These are phyloP conservation scores for Aspergillus sojae DNA, from an alignment of 2,329 filamentous ascomycete genomes.

Conservation along the genomic window DNA sequence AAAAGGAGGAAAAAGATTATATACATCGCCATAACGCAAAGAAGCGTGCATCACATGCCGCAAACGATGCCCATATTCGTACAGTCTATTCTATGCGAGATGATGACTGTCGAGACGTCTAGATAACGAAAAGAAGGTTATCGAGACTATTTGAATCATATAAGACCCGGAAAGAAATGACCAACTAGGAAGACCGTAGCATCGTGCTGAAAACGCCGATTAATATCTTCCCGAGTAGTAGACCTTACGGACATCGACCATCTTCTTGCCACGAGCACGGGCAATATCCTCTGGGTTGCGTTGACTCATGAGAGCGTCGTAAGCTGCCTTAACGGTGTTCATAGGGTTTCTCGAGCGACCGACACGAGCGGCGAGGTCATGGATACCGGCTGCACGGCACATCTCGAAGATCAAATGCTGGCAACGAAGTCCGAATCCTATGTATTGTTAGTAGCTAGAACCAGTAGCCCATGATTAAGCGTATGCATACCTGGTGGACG, in stretches of 20 bases:
- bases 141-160: slow-evolving; percentile 20
- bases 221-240: slow-evolving; percentile 85
- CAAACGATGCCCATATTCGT: slow-evolving; percentile 19
- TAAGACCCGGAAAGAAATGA: not conserved
- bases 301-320: slow-evolving; percentile 80
- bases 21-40: slow-evolving; percentile 26
- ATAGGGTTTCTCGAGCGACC: slow-evolving; percentile 89
- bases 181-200: not conserved
- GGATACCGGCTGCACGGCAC: slow-evolving; percentile 81
- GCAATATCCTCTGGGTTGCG: slow-evolving; percentile 87
- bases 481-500: slow-evolving; percentile 78
- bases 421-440: slow-evolving; percentile 91
- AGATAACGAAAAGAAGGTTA: slow-evolving; percentile 16
- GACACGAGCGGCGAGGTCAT: slow-evolving; percentile 81
- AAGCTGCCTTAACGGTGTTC: slow-evolving; percentile 94
- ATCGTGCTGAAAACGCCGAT: slow-evolving; percentile 9
- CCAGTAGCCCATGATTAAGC: not conserved
- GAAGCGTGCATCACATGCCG: slow-evolving; percentile 8
- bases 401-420: slow-evolving; percentile 94
- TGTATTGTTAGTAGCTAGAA: slow-evolving; percentile 9
- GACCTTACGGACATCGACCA: slow-evolving; percentile 94
- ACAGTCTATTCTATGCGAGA: slow-evolving; percentile 19
- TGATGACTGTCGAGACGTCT: slow-evolving; percentile 10
- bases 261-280: slow-evolving; percentile 84
- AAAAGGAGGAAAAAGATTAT: slow-evolving; percentile 19